Evolutionary conservation across 352 stramenopile genomes (phyloP).

Genomic region (Globisporangium alternatum): DNA sequence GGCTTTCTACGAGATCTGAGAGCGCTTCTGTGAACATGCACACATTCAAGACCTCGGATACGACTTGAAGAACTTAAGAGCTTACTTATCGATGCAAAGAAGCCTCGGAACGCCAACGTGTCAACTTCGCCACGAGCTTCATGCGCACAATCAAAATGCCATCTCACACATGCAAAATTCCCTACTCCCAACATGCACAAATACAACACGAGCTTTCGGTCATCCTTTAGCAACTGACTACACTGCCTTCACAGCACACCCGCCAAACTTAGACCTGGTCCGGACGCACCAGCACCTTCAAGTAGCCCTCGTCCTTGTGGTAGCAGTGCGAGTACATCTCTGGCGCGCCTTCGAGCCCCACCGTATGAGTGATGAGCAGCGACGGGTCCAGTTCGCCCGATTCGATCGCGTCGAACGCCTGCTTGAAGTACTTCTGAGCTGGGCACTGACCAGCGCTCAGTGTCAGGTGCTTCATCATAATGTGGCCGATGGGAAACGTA

Average conservation of each 20-base stretch:
- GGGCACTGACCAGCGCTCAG: slow-evolving; percentile 33
- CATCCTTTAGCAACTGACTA: no score
- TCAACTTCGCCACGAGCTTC: no score
- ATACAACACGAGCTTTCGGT: background rate
- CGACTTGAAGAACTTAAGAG: no score
- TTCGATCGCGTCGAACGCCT: slow-evolving; percentile 24
- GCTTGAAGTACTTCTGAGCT: slow-evolving; percentile 34
- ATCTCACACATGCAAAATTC: no score
- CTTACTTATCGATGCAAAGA: no score
- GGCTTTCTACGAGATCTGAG: no score
- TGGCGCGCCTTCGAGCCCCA: slow-evolving; percentile 51
- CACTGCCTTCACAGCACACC: no score
- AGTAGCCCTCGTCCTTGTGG: slow-evolving; percentile 53
- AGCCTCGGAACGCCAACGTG: no score
- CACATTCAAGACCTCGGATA: no score
- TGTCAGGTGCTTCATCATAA: slow-evolving; percentile 49
- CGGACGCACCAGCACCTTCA: slow-evolving; percentile 63
- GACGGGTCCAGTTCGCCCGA: slow-evolving; percentile 41
- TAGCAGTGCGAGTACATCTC: slow-evolving; percentile 47
- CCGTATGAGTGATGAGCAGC: slow-evolving; percentile 51
- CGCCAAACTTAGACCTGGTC: slow-evolving; percentile 18
- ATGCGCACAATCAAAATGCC: no score
- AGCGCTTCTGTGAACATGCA: no score
- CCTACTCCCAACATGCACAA: background rate
- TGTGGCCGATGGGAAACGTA: slow-evolving; percentile 39